Conservation (phyloP, 2,329 filamentous ascomycete genomes). For the Fulvia fulva region DNA sequence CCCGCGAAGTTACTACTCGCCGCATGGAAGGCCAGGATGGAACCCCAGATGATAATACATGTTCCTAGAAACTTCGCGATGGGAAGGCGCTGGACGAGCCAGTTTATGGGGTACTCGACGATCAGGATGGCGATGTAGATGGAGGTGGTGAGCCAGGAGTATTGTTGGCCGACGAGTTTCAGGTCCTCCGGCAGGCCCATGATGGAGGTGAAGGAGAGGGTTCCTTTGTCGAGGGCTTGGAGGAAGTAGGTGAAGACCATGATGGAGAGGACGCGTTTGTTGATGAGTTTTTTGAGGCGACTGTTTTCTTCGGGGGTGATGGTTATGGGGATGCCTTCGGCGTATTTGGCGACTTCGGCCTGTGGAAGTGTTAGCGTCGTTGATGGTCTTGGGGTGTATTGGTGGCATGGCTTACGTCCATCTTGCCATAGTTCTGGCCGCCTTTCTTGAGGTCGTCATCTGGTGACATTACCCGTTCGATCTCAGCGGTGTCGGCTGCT, state of each 20-base stretch:
- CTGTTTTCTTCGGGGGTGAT: conserved; percentile 59
- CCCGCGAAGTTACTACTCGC: conserved; percentile 58
- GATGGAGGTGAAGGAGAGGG: conserved; percentile 59
- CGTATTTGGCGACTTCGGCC: conserved; percentile 67
- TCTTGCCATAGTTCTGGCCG: conserved; percentile 54
- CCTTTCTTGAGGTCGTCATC: conserved; percentile 47
- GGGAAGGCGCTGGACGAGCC: conserved; percentile 58
- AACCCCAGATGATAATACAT: conserved; percentile 63
- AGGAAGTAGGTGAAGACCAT: conserved; percentile 74
- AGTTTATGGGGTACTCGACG: conserved; percentile 68
- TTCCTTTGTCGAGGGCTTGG: conserved; percentile 66
- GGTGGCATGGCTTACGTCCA: conserved; percentile 46
- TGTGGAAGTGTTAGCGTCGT: conserved; percentile 6
- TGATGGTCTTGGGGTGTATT: neutral
- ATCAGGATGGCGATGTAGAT: conserved; percentile 69
- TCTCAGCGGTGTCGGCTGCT: conserved; percentile 30
- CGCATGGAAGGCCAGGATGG: conserved; percentile 57
- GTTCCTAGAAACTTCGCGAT: conserved; percentile 59
- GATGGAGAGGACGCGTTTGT: conserved; percentile 62
- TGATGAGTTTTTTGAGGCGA: conserved; percentile 61
- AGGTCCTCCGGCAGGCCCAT: conserved; percentile 54
- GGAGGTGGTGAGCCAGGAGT: conserved; percentile 68
- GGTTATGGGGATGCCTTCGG: conserved; percentile 51
- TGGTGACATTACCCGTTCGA: conserved; percentile 49
- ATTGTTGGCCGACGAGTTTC: conserved; percentile 49